Conservation (phyloP, 1,284 basidiomycete species). For the Ceratobasidium sp. region DNA sequence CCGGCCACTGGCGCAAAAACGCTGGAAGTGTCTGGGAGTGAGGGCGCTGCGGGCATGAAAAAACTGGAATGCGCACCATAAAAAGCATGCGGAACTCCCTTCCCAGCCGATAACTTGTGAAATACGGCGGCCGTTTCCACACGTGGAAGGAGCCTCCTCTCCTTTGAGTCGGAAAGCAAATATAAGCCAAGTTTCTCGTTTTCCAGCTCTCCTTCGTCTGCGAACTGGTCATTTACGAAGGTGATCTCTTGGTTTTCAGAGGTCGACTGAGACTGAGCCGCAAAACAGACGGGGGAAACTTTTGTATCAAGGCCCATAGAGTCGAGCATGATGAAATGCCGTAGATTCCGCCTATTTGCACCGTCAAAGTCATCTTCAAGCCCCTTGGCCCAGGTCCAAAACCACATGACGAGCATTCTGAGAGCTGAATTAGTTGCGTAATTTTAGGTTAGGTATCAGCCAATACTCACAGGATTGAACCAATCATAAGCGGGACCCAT, state of each 20-base stretch:
- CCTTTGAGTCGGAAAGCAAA: conserved; percentile 36
- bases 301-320: conserved; percentile 35
- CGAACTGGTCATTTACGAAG: conserved; percentile 41
- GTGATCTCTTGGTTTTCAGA: conserved; percentile 34
- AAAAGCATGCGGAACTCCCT: conserved; percentile 66
- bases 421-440: not conserved
- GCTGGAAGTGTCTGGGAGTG: no score
- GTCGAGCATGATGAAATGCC: conserved; percentile 55
- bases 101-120: conserved; percentile 60
- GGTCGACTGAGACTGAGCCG: conserved; percentile 3
- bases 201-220: conserved; percentile 40
- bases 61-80: conserved; percentile 47
- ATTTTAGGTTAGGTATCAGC: conserved; percentile 4
- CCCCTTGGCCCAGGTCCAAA: conserved; percentile 68
- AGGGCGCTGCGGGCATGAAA: no score
- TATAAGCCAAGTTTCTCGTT: conserved; percentile 39
- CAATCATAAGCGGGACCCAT: conserved; percentile 68
- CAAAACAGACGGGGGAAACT: conserved; percentile 2
- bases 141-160: conserved; percentile 52
- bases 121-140: conserved; percentile 64
- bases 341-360: conserved; percentile 60
- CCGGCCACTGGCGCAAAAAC: conserved; percentile 63
- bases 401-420: conserved; percentile 58
- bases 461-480: conserved; percentile 55
- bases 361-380: conserved; percentile 68